These are phyloP conservation scores for Tolypocladium paradoxum DNA, from an alignment of 2,329 filamentous ascomycete species.

Conservation along the genomic window DNA sequence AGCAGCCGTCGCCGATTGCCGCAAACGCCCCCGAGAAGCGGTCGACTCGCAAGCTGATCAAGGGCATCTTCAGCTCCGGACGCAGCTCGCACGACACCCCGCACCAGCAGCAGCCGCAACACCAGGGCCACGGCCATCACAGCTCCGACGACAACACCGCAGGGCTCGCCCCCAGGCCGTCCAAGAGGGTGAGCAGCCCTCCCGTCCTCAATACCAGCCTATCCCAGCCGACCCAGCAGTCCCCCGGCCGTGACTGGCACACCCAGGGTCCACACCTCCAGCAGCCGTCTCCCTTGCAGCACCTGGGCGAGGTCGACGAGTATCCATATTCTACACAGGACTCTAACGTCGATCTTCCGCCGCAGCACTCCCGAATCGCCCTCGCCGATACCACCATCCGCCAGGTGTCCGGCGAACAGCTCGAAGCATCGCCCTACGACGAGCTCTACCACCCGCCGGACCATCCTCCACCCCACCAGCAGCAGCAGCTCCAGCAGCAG, in stretches of 20 bases:
- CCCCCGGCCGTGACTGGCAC: slow-evolving; percentile 11
- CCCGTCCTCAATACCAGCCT: slow-evolving; percentile 31
- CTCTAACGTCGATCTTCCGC: slow-evolving; percentile 28
- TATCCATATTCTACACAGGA: slow-evolving; percentile 23
- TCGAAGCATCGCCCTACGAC: slow-evolving; percentile 34
- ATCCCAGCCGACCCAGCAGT: slow-evolving; percentile 11
- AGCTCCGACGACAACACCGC: slow-evolving; percentile 37
- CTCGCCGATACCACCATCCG: slow-evolving; percentile 31
- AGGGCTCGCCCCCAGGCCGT: slow-evolving; percentile 41
- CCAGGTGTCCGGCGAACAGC: slow-evolving; percentile 31
- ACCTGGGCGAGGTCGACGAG: slow-evolving; percentile 29
- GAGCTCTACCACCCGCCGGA: slow-evolving; percentile 22
- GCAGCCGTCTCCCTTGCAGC: slow-evolving; percentile 31
- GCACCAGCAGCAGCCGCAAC: slow-evolving; percentile 15
- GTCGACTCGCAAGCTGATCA: slow-evolving; percentile 43
- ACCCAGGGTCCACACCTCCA: slow-evolving; percentile 9
- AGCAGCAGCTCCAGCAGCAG: slow-evolving; percentile 21
- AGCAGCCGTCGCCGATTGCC: slow-evolving; percentile 21
- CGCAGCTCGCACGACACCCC: slow-evolving; percentile 9
- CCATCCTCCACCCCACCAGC: slow-evolving; percentile 13
- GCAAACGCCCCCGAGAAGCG: slow-evolving; percentile 31
- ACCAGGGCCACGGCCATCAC: slow-evolving; percentile 11
- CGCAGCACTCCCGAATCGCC: slow-evolving; percentile 27
- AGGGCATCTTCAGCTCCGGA: slow-evolving; percentile 37
- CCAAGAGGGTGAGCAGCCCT: slow-evolving; percentile 44